Evolutionary conservation across 345 rosid species (phyloP), one percentile per base, ranked within the genome.

Genomic region (Euclidium syriacum): DNA sequence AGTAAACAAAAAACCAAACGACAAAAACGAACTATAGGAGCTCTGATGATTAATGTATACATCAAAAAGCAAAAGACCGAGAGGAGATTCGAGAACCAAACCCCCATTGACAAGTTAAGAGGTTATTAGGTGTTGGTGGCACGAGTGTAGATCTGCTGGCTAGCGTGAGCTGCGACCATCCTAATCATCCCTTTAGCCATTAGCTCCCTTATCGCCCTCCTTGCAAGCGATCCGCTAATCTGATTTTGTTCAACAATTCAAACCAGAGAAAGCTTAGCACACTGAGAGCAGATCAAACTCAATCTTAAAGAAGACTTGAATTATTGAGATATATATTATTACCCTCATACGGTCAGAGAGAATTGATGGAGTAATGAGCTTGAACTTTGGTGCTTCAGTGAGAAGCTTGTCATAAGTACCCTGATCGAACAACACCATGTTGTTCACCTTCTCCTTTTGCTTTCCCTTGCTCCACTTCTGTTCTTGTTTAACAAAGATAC

Each of bases 361-460:
- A 43, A 88, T 67, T 2, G 90, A 88, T 4, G 96, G 85, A 8
- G 96, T 88, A 56, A 88, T 75, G 62, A 80, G 90, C 83, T 85
- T 88, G 76, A 77, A 80, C 69, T 88, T 88, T 12, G 96, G 90
- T 7, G 83, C 90, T 38, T 88, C 94, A 4, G 83, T 34, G 19
- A 88, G 80, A 10, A 88, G 94, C 81, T 84, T 86, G 65, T 88
- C 94, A 41, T 85, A 88, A 33, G 90, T 85, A 3, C 62, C 90
- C 44, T 85, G 96, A 65, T 88, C 96, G 52, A 88, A 88, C 70
- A 88, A 53, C 40, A 85, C 90, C 96, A 83, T 83, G 84, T 88
- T 88, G 85, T 88, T 88, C 67, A 88, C 96, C 78, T 88, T 88
- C 80, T 88, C 96, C 88, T 88, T 88, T 73, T 88, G 96, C 80